Base-by-base conservation (phyloP, 169 alveolate species). In the Plasmodium knowlesi region DNA sequence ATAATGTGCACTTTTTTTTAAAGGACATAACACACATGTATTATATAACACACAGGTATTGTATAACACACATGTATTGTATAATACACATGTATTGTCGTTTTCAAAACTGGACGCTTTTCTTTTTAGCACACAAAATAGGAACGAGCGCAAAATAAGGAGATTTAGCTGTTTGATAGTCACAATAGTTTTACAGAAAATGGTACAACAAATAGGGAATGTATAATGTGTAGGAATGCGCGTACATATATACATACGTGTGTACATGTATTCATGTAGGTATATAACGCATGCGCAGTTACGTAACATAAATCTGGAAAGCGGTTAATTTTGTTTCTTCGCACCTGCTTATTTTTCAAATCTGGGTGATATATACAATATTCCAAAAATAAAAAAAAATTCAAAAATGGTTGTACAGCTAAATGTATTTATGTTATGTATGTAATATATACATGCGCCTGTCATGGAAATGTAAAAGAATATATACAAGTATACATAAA, bases 101-200 rank as follows among this genome's bases (percentile, higher is more conserved):
- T 43, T 54, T 85, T 86, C 78, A 82, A 82, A 82, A 67, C 41
- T 5, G 76, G 74, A 81, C 32, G 43, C 72, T 71, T 83, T 67
- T 84, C 41, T 25, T 54, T 50, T 86, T 86, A 30, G 81, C 43
- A 30, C 37, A 61, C 39, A 53, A 70, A n/a, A 67, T 53, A 25
- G 46, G 50, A n/a, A 34, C 25, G 30, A 81, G 41, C 79, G 37
- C 30, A 74, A 76, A 22, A 76, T 74, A 28, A 53, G 78, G 80
- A 76, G 79, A 86, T 86, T 86, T 86, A 86, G n/a, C 92, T 41
- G 25, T 70, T 53, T 61, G 43, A 86, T 37, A 53, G 39, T 53
- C 61, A 86, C 54, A 74, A 34, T 86, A 1, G 72, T 32, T 71
- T 83, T 22, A 43, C 30, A 54, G 14, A 39, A 70, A 83, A 53